A percentile compares a stretch with the other conserved stretches of the same genome.
These are phyloP conservation scores for Trypanosoma theileri DNA, from an alignment of 208 protist species.

Conservation along the genomic window DNA sequence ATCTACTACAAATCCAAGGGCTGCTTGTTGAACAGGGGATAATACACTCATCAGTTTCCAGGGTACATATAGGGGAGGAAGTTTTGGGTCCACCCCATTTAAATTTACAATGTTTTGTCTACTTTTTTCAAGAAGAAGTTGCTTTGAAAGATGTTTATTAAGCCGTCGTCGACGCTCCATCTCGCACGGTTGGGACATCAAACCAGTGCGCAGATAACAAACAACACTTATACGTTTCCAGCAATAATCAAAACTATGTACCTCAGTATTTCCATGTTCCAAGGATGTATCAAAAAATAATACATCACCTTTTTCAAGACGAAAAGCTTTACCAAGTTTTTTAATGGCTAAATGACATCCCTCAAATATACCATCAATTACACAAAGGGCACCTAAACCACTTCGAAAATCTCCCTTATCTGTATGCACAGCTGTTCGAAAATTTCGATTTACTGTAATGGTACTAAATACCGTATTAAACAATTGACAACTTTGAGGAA, in stretches of 20 bases:
- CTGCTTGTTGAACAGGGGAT: slow-evolving; percentile 67
- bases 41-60: slow-evolving; percentile 42
- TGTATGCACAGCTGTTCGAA: slow-evolving; percentile 86
- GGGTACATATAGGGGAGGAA: slow-evolving; percentile 72
- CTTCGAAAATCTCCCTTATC: slow-evolving; percentile 87
- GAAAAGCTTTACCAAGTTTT: slow-evolving; percentile 66
- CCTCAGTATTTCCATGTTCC: slow-evolving; percentile 90
- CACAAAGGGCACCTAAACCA: slow-evolving; percentile 71
- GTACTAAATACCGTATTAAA: slow-evolving; percentile 90
- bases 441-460: slow-evolving; percentile 89
- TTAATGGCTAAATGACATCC: slow-evolving; percentile 90
- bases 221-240: slow-evolving; percentile 84
- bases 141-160: slow-evolving; percentile 41
- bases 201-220: slow-evolving; percentile 81
- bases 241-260: slow-evolving; percentile 33
- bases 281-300: slow-evolving; percentile 89
- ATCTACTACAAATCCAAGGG: slow-evolving; percentile 72
- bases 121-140: slow-evolving; percentile 24
- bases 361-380: slow-evolving; percentile 84
- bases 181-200: slow-evolving; percentile 78
- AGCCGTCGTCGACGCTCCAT: slow-evolving; percentile 69
- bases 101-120: slow-evolving; percentile 59
- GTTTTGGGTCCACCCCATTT: slow-evolving; percentile 45
- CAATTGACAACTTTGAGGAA: slow-evolving; percentile 73
- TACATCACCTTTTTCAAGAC: slow-evolving; percentile 76